Evolutionary conservation across 116 monocot genomes (phyloP).

Genomic region (Dioscorea cayenensis): DNA sequence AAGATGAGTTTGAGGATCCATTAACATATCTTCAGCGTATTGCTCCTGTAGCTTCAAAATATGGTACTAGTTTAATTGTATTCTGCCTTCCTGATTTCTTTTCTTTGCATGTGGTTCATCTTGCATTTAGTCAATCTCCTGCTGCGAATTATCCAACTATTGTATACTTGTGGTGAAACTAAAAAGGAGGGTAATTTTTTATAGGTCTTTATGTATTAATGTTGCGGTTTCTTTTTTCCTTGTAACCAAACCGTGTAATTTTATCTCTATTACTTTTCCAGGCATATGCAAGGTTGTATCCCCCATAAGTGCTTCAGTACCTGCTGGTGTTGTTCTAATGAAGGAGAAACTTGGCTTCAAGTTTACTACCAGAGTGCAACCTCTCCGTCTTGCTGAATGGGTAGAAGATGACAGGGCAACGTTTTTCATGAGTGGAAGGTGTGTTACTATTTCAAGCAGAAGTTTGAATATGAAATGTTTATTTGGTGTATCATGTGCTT

Average conservation of each 20-base stretch:
- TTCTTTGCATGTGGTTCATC: background rate
- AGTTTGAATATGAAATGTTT: background rate
- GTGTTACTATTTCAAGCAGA: background rate
- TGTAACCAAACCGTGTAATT: too few relatives aligned
- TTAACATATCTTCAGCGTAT: slow-evolving; percentile 67
- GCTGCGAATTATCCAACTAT: background rate
- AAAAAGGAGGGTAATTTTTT: too few relatives aligned
- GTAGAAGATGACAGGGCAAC: slow-evolving; percentile 75
- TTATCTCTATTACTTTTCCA: slow-evolving; percentile 10
- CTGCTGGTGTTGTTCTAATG: slow-evolving; percentile 92
- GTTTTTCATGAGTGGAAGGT: slow-evolving; percentile 98
- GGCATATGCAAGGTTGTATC: slow-evolving; percentile 98
- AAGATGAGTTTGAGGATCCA: slow-evolving; percentile 91
- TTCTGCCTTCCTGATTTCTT: background rate
- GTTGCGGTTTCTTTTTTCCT: too few relatives aligned
- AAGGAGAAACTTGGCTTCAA: slow-evolving; percentile 90
- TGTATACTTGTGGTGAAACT: too few relatives aligned
- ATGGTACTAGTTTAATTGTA: slow-evolving; percentile 40
- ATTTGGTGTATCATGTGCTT: background rate
- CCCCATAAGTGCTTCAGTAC: slow-evolving; percentile 73
- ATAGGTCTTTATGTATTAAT: too few relatives aligned
- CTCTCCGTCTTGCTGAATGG: slow-evolving; percentile 90
- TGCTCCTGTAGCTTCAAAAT: slow-evolving; percentile 80
- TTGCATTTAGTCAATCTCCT: background rate
- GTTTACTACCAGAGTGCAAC: slow-evolving; percentile 93